Evolutionary conservation across 306 rosid genomes (phyloP).

Genomic region (Cucumis cinereus): DNA sequence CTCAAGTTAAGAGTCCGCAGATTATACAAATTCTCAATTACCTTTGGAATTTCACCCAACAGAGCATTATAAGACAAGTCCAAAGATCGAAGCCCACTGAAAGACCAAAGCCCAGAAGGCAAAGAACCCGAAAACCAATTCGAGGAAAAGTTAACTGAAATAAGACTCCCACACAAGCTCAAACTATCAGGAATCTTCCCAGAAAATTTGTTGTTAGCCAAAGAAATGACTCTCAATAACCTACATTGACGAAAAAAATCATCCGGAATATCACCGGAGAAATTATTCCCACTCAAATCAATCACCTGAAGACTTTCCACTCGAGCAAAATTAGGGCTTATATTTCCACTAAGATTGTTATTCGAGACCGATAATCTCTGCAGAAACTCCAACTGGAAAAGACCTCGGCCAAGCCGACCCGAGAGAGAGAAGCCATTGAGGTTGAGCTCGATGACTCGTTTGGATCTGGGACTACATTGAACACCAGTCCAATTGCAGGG

Average conservation of each 20-base stretch:
- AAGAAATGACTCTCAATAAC: slow-evolving; percentile 48
- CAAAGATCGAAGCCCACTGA: slow-evolving; percentile 49
- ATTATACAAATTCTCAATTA: slow-evolving; percentile 44
- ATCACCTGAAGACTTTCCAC: slow-evolving; percentile 32
- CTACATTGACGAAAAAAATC: slow-evolving; percentile 33
- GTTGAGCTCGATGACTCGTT: slow-evolving; percentile 44
- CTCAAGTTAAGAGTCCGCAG: slow-evolving; percentile 43
- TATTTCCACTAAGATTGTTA: slow-evolving; percentile 32
- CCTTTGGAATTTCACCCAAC: slow-evolving; percentile 39
- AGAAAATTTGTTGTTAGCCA: slow-evolving; percentile 48
- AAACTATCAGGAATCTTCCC: slow-evolving; percentile 55
- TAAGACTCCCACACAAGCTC: slow-evolving; percentile 39
- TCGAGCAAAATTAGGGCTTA: slow-evolving; percentile 25
- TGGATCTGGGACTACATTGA: slow-evolving; percentile 36
- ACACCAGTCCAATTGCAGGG: slow-evolving; percentile 69
- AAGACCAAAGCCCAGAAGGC: slow-evolving; percentile 40
- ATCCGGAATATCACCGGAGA: slow-evolving; percentile 42
- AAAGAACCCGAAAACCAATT: slow-evolving; percentile 54
- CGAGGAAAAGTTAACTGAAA: slow-evolving; percentile 44
- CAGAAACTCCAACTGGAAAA: slow-evolving; percentile 52
- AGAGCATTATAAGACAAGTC: slow-evolving; percentile 66
- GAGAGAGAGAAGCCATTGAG: slow-evolving; percentile 44
- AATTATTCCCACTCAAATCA: slow-evolving; percentile 53
- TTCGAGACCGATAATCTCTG: slow-evolving; percentile 50
- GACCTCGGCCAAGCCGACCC: slow-evolving; percentile 71